Evolutionary conservation across 108 stramenopile genomes (phyloP), one percentile per base, ranked within the genome.

Genomic region (Nitzschia sp.): DNA sequence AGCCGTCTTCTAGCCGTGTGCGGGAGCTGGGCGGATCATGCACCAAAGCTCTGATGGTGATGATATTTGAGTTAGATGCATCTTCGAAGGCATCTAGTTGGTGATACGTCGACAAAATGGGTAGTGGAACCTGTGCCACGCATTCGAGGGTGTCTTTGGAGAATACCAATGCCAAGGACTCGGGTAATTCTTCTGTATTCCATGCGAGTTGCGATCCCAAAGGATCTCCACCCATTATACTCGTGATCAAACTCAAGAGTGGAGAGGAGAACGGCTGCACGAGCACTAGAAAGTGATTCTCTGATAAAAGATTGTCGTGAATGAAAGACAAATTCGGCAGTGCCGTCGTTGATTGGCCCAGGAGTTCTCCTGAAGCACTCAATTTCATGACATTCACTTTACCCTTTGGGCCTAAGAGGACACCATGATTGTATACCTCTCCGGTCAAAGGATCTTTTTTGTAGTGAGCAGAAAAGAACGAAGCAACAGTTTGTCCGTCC

Each of bases 401-500:
- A 28, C 25, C 57, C 8, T 45, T 59, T 30, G 58, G 68, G 5
- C 31, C 15, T 25, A 57, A 62, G 44, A 41, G 54, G 21, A 47
- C 67, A 28, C 79, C 79, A 59, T 71, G 69, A 28, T 75, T 80
- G 59, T 65, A 80, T 4, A 80, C 69, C 4, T 63, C 64, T 2
- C 62, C 63, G 9, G 73, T 69, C 17, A 32, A 59, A 27, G 63
- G 69, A 58, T 64, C 63, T 5, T 57, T 45, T 33, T 45, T 36
- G 28, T 46, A 75, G 62, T 80, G 79, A 3, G 79, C 79, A 2
- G 69, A 65, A 55, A 78, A 78, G 66, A 68, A 73, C 15, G 78
- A 73, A n/a, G 22, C 16, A 2, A 45, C 46, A 4, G 15, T 33
- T 48, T 63, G 36, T 27, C 55, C 58, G 9, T 45, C 46, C 33